Evolutionary conservation across 75 land plant species (phyloP), one percentile per base, ranked within the genome.

Genomic region (Sequoia sempervirens): DNA sequence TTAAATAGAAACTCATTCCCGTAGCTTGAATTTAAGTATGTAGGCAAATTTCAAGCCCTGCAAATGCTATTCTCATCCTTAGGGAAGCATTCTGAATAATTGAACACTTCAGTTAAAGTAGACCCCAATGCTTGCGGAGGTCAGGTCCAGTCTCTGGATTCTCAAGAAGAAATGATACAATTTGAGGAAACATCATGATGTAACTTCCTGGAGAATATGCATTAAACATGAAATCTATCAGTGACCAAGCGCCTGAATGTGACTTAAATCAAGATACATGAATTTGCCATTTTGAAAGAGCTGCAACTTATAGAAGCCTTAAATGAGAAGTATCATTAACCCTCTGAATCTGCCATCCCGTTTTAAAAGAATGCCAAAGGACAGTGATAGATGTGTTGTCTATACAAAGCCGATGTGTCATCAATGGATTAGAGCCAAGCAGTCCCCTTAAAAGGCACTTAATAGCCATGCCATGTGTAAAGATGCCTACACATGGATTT

Each of bases 251-350:
- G 14, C 12, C 46, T 37, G 52, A 40, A 45, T n/a, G 41, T 32
- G 36, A 75, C 43, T 37, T 38, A 75, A 75, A 17, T 75, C 32
- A 13, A 75, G 10, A 23, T 45, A 26, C 47, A 78, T 2, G 23
- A 17, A 23, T 78, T 17, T 45, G 80, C 43, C 47, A 10, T 76
- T 43, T 45, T 41, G 46, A 78, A 43, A 78, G 30, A 78, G 28
- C 18, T 41, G 45, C 28, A 45, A 11, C 50, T 78, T 86, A 95
- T 9, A 95, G 90, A 84, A 92, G 95, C 83, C 95, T 90, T 40
- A 95, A 90, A 88, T 95, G 97, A 70, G 97, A 85, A 76, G 95
- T 95, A 79, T 95, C 97, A 84, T 95, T 95, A 46, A 92, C 79
- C 84, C 93, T 78, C 85, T 91, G 90, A 32, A 95, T 83, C 85